Base-by-base conservation (phyloP, 768 basidiomycete species). In the Galerina marginata region DNA sequence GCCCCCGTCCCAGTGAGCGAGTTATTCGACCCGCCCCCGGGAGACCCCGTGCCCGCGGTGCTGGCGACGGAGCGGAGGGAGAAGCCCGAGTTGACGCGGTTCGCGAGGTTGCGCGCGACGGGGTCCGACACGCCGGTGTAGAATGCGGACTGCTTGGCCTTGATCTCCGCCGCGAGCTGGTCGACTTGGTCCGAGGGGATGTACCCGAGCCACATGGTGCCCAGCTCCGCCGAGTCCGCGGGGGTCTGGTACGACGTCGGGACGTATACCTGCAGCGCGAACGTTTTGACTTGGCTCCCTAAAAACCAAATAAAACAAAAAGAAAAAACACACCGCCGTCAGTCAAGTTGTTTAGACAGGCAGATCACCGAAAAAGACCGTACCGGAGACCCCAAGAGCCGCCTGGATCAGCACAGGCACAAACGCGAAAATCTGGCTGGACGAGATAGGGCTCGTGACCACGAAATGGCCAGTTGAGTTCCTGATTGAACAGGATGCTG, bases 401-500 rank as follows among this genome's bases (percentile, higher is more conserved):
- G 65, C 71, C 1, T 65, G 58, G 29, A 82, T 70, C 46, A 81
- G 70, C 0, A 68, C 26, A 1, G 93, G 92, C 56, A 89, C 75
- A 67, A 81, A 89, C 11, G 83, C 85, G 68, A 98, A 92, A 44
- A 99, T 80, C 76, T 98, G 93, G 49, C 82, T 88, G 2, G 85
- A 80, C 0, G 91, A 83, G 56, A 88, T 78, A 7, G 74, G 59
- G 60, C 79, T 86, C 12, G 64, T 63, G 42, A 87, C 84, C 4
- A 95, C 90, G 64, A 87, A 92, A 0, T n/a, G 65, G 16, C 94
- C 94, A 96, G 58, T 81, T 82, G 60, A 95, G 76, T 23, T 59
- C 67, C 4, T 67, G 47, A 55, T 86, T 81, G 72, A 93, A 90
- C 61, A 92, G 67, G 42, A 96, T 66, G 53, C 83, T 89, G 71